Base-by-base conservation (phyloP, 1,284 basidiomycete genomes). In the Butyriboletus appendiculatus region DNA sequence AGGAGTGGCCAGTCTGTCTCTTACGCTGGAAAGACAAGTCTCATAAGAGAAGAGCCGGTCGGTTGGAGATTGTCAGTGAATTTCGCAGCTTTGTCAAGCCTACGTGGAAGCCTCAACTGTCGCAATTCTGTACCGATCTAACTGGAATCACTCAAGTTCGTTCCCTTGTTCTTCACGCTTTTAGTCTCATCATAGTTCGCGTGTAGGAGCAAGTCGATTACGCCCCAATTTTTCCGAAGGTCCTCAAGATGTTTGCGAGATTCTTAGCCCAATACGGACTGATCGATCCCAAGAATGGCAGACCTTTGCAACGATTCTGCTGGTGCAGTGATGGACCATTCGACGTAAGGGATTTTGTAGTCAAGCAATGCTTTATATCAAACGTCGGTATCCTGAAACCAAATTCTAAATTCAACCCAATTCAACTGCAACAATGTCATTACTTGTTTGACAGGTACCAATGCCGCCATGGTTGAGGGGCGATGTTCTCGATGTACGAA, bases 121-220 rank as follows among this genome's bases (percentile, higher is more conserved):
- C 90, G 16, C 73, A 81, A 18, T 99, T 97, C 69, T 98, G 96
- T 71, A 91, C 79, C 5, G 72, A 83, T 33, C 77, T 99, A 47
- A 99, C 96, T 6, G 94, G 95, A 15, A 95, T 99, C 53, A 88
- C 86, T 15, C 96, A 98, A 80, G 93, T 94, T 57, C 57, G 79
- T 73, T 16, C 52, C 52, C 45, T 50, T 55, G 49, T 35, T 37
- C 39, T 50, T 33, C 48, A 12, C 12, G 38, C 28, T 45, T 15
- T 38, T 37, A 12, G 35, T 55, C 32, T 42, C 45, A 33, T 45
- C 50, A 57, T 48, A 10, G 48, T 44, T 41, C 26, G n/a, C 53
- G 39, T 50, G 35, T 67, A 96, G 93, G 78, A 77, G 18, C 87
- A 93, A 72, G 88, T 98, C 45, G 85, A 97, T 67, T 53, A 67